Conservation (phyloP, 73 alveolate genomes). For the Symbiodinium pilosum region DNA sequence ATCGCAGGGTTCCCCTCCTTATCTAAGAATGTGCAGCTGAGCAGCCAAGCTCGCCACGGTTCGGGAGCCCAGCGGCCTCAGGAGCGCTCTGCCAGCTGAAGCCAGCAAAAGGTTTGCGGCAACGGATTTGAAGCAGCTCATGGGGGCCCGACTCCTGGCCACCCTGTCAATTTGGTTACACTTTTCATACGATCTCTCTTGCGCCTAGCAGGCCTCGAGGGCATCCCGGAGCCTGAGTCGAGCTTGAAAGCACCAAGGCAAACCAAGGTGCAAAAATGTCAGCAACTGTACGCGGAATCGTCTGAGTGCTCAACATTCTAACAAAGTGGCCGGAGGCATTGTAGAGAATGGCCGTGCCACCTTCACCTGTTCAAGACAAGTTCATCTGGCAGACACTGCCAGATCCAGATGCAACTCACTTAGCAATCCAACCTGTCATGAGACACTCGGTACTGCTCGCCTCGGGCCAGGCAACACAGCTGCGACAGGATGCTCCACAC, state of each 20-base stretch:
- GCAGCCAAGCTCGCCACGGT: not conserved
- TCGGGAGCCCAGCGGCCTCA: conserved; percentile 14
- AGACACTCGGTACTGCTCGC: conserved; percentile 40
- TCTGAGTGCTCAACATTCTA: not conserved
- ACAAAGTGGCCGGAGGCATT: conserved; percentile 53
- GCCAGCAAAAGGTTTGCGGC: not conserved
- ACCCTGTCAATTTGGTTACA: too few species aligned
- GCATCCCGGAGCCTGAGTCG: not conserved
- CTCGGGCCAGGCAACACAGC: not conserved
- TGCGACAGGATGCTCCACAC: not conserved
- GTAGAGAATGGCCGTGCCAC: conserved; percentile 18
- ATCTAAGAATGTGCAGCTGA: not conserved
- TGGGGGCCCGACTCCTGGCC: too few species aligned
- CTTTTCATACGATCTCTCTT: too few species aligned
- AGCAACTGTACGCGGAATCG: too few species aligned
- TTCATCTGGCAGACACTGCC: not conserved
- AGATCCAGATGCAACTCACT: not conserved
- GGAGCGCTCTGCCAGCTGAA: too few species aligned
- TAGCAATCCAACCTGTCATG: conserved; percentile 30
- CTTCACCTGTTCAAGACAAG: not conserved
- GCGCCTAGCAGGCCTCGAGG: not conserved
- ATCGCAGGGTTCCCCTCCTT: too few species aligned
- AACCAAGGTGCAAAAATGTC: too few species aligned
- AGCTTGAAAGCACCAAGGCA: not conserved
- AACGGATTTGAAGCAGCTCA: too few species aligned